Percentiles rank a stretch among this genome's conserved stretches.
phyloP scores from a whole-genome alignment of 768 basidiomycete species.

The Podaxis mareebaensis region DNA sequence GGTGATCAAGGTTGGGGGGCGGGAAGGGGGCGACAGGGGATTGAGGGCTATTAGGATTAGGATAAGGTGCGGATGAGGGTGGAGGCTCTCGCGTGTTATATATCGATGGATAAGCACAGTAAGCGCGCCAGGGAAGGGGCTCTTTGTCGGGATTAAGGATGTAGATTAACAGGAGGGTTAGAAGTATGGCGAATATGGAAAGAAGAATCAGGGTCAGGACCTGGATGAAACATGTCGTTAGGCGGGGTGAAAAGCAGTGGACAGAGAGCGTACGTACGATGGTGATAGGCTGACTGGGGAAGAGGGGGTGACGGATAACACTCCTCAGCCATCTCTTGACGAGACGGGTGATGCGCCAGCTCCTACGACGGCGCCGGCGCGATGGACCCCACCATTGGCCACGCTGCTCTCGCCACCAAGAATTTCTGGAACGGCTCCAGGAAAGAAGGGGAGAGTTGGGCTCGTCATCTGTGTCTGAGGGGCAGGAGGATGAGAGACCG shows the following conservation, averaged over 20 bases:
- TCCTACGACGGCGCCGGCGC: constrained; percentile 53
- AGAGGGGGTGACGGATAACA: constrained; percentile 69
- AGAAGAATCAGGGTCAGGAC: constrained; percentile 56
- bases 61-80: constrained; percentile 38
- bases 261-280: constrained; percentile 55
- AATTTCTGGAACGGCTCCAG: constrained; percentile 27
- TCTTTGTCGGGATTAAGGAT: constrained; percentile 96
- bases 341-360: constrained; percentile 46
- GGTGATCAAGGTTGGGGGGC: constrained; percentile 65
- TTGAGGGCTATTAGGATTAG: constrained; percentile 37
- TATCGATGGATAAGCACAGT: constrained; percentile 72
- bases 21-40: constrained; percentile 55
- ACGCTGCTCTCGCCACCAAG: constrained; percentile 46
- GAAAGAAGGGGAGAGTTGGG: constrained; percentile 48
- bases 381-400: constrained; percentile 60
- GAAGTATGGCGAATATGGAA: constrained; percentile 75
- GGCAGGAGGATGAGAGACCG: constrained; percentile 50
- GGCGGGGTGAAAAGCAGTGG: background rate
- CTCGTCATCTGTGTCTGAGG: constrained; percentile 66
- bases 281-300: constrained; percentile 78
- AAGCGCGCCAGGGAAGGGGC: constrained; percentile 90
- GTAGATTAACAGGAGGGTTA: constrained; percentile 88
- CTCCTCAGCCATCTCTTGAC: constrained; percentile 56
- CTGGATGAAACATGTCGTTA: constrained; percentile 22
- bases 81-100: constrained; percentile 41